These are phyloP conservation scores for Backusella liffmaniae DNA, from an alignment of 192 early-diverging fungal species.

Conservation along the genomic window DNA sequence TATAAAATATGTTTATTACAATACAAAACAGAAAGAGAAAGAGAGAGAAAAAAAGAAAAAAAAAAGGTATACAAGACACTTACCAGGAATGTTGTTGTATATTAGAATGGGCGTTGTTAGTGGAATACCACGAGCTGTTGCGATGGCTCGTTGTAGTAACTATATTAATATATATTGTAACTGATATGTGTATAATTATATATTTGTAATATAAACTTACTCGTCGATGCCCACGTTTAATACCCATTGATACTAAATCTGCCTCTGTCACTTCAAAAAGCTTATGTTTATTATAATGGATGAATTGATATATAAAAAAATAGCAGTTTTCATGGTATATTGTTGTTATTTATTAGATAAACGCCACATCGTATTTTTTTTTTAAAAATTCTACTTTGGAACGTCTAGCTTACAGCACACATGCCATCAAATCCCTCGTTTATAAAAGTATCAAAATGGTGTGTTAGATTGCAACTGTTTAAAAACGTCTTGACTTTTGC, in stretches of 20 bases:
- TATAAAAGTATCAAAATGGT: conserved; percentile 36
- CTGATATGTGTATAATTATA: neutral
- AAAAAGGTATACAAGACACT: neutral
- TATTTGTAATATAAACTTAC: conserved; percentile 17
- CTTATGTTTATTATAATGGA: neutral
- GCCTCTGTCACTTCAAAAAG: conserved; percentile 38
- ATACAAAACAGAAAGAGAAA: neutral
- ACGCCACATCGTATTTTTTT: neutral
- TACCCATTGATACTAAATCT: conserved; percentile 32
- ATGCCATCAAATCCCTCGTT: conserved; percentile 40
- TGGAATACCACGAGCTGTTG: conserved; percentile 31
- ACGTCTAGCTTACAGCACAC: conserved; percentile 28
- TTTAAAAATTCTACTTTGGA: neutral
- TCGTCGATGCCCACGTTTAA: conserved; percentile 43
- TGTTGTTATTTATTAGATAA: neutral
- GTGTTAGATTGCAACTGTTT: conserved; percentile 22
- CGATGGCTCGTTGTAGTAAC: conserved; percentile 40
- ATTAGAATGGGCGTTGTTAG: conserved; percentile 21
- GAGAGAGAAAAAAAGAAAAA: neutral
- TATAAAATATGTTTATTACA: neutral
- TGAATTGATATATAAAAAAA: neutral
- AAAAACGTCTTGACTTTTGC: conserved; percentile 20
- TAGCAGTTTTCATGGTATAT: neutral
- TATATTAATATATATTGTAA: conserved; percentile 15
- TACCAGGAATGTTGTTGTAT: neutral